phyloP scores from a whole-genome alignment of 2,329 filamentous ascomycete species.

The Nigrospora sphaerica region DNA sequence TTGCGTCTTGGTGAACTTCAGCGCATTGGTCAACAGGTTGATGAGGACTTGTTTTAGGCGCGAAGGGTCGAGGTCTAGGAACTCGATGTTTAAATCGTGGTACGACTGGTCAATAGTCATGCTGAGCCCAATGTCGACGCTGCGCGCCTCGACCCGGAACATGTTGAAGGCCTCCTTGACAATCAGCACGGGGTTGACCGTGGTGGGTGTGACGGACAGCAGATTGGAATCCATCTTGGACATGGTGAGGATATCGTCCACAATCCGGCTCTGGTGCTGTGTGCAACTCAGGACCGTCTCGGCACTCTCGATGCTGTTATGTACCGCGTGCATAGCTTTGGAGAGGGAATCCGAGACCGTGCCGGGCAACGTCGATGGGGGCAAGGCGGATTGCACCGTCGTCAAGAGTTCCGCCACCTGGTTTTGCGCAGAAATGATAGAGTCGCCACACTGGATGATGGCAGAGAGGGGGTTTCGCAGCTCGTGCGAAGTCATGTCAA shows the following conservation, averaged over 20 bases:
- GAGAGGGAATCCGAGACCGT: constrained; percentile 2
- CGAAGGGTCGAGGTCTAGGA: constrained; percentile 67
- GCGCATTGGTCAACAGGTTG: constrained; percentile 61
- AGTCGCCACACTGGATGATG: constrained; percentile 68
- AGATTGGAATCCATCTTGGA: constrained; percentile 65
- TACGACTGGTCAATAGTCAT: constrained; percentile 62
- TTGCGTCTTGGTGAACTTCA: constrained; percentile 56
- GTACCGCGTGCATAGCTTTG: constrained; percentile 59
- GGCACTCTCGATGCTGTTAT: constrained; percentile 77
- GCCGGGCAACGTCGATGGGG: neutral
- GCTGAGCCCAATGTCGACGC: constrained; percentile 62
- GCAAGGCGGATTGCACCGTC: neutral
- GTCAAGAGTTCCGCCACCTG: constrained; percentile 31
- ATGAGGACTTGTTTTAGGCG: constrained; percentile 68
- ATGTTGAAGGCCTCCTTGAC: constrained; percentile 64
- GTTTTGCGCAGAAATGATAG: constrained; percentile 49
- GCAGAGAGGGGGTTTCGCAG: constrained; percentile 69
- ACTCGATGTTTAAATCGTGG: constrained; percentile 53
- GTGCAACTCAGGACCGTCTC: constrained; percentile 70
- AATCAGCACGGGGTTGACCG: constrained; percentile 58
- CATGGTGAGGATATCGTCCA: constrained; percentile 58
- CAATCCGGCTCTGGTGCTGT: constrained; percentile 66
- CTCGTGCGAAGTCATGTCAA: constrained; percentile 68
- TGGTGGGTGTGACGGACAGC: constrained; percentile 59
- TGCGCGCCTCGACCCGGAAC: constrained; percentile 67